A percentile compares a stretch with the other conserved stretches of the same genome.
phyloP scores from a whole-genome alignment of 768 basidiomycete species.

The Neoboletus magnificus region DNA sequence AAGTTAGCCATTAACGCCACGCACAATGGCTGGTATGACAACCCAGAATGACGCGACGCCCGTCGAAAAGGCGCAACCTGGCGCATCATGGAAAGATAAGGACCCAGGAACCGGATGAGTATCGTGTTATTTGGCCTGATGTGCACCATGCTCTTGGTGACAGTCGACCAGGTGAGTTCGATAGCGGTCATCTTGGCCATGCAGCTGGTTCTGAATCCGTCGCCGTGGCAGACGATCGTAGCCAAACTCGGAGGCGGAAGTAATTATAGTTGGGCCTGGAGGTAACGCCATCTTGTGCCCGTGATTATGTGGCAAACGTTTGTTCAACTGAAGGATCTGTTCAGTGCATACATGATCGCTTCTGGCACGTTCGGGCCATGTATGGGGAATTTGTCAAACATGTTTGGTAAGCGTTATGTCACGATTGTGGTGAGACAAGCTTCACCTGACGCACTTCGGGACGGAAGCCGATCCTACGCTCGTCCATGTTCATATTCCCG shows the following conservation, averaged over 20 bases:
- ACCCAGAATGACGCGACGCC: not conserved
- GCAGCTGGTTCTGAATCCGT: too few relatives aligned
- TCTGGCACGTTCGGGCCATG: too few relatives aligned
- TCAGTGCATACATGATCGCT: too few relatives aligned
- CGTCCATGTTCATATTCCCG: too few relatives aligned
- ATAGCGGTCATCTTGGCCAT: too few relatives aligned
- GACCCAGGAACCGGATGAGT: conserved; percentile 39
- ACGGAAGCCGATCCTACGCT: too few relatives aligned
- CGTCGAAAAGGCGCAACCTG: conserved; percentile 34
- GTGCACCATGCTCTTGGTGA: too few relatives aligned
- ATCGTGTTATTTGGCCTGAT: too few relatives aligned
- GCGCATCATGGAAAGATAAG: conserved; percentile 51
- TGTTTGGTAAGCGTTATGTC: conserved; percentile 30
- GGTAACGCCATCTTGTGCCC: conserved; percentile 34
- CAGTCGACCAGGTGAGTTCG: too few relatives aligned
- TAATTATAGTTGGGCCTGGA: conserved; percentile 72
- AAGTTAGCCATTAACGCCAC: not conserved
- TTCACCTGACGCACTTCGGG: conserved; percentile 1
- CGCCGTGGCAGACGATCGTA: conserved; percentile 48
- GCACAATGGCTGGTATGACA: conserved; percentile 3
- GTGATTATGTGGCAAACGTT: too few relatives aligned
- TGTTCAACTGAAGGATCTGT: too few relatives aligned
- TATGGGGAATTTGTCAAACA: conserved; percentile 69
- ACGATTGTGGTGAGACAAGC: conserved; percentile 8
- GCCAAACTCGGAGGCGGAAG: conserved; percentile 56